Evolutionary conservation across 495 filamentous ascomycete genomes (phyloP), one percentile per base, ranked within the genome.

Genomic region (Neurospora sublineolata): DNA sequence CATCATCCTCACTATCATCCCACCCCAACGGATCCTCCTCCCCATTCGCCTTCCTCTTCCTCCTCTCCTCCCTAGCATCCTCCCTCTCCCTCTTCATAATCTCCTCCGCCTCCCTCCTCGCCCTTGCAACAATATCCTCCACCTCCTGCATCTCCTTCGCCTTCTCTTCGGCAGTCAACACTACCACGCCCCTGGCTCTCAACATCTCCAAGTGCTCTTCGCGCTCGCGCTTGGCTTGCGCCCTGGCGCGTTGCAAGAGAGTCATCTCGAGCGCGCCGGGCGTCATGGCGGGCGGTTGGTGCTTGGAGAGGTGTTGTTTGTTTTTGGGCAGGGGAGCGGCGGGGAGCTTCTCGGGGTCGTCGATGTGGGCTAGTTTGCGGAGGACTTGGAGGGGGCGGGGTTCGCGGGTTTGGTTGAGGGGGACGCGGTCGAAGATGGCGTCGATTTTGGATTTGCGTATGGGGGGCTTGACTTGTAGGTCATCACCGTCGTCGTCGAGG

Each of bases 91-190:
- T 81, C 76, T 90, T 87, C 76, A 89, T 90, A 68, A 99, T 90
- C 67, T 90, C 89, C 67, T 93, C 87, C 16, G 89, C 93, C 77
- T 97, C 92, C 73, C 87, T 84, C 46, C 94, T 85, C 27, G 94
- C 95, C 74, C 89, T 93, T 37, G 94, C 91, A 39, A 99, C 84
- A 42, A 97, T 84, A 74, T 97, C 89, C 73, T 98, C 96, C 27
- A 97, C 87, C 72, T 94, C 88, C 36, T 90, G 89, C 77, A 88
- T 75, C 77, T 94, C 90, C 14, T 89, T 88, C 73, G 91, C 89
- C 71, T 92, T 86, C 75, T 99, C 94, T 79, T 97, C 95, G 5
- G 89, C 87, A 1, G 92, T 97, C 74, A 92, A 90, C n/a, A 97
- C 83, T 52, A 91, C 82, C 18, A 98, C 84, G 38, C 95, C 95